Evolutionary conservation across 2,329 filamentous ascomycete species (phyloP), one percentile per base, ranked within the genome.

Genomic region (Ophiocordyceps sinensis): DNA sequence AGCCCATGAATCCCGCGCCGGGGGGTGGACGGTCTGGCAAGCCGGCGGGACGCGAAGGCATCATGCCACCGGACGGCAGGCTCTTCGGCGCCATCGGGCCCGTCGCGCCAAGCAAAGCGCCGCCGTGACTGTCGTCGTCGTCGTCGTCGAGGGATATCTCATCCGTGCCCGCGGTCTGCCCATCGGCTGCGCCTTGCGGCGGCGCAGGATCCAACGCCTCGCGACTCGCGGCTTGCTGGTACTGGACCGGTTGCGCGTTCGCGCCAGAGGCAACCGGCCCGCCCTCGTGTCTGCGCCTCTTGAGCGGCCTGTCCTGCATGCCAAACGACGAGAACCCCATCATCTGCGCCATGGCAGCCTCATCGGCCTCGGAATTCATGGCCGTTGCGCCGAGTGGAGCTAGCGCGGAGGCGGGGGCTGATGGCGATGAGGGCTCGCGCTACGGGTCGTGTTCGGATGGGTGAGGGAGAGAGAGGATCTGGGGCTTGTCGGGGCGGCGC

Each of bases 261-360:
- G 6, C 13, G 10, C 5, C 5, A 2, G 43, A 36, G 31, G 70
- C 70, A 49, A 74, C 74, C 39, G 61, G 64, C 26, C 66, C 60
- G 15, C 71, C 65, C 51, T 82, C 77, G 58, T 75, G 80, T 53
- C 79, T 79, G 45, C 81, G 72, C 56, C 82, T 82, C 57, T 82
- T 84, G 36, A 67, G 67, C 1, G 70, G 63, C 10, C 62, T 14
- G 32, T 35, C 32, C 17, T 35, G 32, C 32, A 10, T 59, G 48
- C 82, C 82, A 53, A 88, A 88, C 43, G 74, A 71, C 9, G 77
- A 71, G 59, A 87, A 87, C 47, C 83, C 83, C 77, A 87, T 81
- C 37, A 73, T 70, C 35, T 73, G 71, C 19, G 78, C 77, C 57
- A 85, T 77, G 40, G 73, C 72, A 14, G 72, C 66, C 17, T 54